Base-by-base conservation (phyloP, 2,329 filamentous ascomycete genomes). In the Cladosporium sp. region DNA sequence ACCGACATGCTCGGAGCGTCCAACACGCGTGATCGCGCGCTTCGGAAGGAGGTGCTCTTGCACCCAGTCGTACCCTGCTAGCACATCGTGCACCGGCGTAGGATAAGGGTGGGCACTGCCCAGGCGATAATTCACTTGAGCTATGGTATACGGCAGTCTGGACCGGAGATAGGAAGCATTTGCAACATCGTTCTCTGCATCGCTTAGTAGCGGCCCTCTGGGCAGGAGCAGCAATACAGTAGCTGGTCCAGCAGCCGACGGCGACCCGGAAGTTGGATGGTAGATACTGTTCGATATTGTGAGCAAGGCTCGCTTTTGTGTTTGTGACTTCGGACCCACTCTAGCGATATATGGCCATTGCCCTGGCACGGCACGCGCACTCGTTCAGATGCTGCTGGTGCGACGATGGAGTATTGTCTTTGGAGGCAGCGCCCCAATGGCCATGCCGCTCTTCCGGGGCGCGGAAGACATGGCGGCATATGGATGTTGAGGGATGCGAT, bases 61-160 rank as follows among this genome's bases (percentile, higher is more conserved):
- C 5, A 82, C 72, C 81, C 82, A 84, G 72, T 84, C 82, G 68
- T 80, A 84, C 28, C 77, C 82, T 15, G 76, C 72, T 10, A 82
- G 70, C 4, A 82, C 79, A 73, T 84, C 81, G 69, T 84, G 82
- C 32, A 83, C 73, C 0, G 82, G 81, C 0, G 75, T 78, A 38
- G 83, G 83, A 66, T 78, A 84, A 10, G 70, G 75, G 61, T 80
- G 68, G 18, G 69, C 66, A 3, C 72, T 66, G 18, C 76, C 76
- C 18, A 77, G 73, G 41, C 81, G 79, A 70, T 84, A 84, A 68
- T 83, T 79, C 70, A 84, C 74, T 41, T 78, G 75, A 10, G 82
- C 79, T 15, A 83, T 69, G 4, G 79, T 80, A 6, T 77, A 78
- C 34, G 76, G 74, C 38, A 79, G 75, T 12, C 74, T 73, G 18